phyloP scores from a whole-genome alignment of 73 alveolate species.

The Uronychia binucleata region DNA sequence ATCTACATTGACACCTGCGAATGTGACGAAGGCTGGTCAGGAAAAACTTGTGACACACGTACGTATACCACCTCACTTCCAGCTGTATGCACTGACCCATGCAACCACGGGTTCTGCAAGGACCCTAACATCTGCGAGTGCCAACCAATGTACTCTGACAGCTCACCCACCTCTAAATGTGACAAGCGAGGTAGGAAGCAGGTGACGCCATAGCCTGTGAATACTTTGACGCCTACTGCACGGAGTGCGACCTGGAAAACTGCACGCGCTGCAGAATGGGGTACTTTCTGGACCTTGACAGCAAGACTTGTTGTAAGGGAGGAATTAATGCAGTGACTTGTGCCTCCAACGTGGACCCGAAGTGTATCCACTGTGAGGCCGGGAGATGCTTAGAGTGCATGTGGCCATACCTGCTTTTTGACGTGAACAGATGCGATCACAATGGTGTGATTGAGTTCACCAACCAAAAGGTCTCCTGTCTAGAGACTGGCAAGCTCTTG shows the following conservation, averaged over 20 bases:
- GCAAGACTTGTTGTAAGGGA: constrained; percentile 5
- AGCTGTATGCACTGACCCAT: constrained; percentile 52
- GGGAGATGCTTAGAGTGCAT: constrained; percentile 39
- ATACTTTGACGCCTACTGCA: constrained; percentile 32
- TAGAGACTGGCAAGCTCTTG: constrained; percentile 18
- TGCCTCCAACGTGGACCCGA: constrained; percentile 5
- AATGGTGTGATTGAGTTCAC: constrained; percentile 40
- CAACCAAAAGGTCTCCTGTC: background rate
- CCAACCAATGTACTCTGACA: constrained; percentile 56
- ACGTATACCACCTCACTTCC: background rate
- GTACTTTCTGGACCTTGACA: constrained; percentile 8
- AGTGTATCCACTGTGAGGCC: constrained; percentile 28
- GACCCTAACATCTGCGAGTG: constrained; percentile 67
- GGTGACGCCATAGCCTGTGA: constrained; percentile 31
- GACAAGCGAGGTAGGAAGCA: constrained; percentile 9
- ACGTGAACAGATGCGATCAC: background rate
- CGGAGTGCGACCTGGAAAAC: constrained; percentile 15
- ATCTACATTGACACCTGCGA: constrained; percentile 50
- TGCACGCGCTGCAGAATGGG: constrained; percentile 29
- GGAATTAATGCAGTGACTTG: constrained; percentile 10
- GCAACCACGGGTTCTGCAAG: constrained; percentile 68
- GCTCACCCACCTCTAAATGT: constrained; percentile 26
- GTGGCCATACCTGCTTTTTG: constrained; percentile 38
- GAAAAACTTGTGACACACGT: constrained; percentile 80
- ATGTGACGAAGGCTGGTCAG: constrained; percentile 87